These are phyloP conservation scores for Mimosa bimucronata DNA, from an alignment of 306 rosid species.

Conservation along the genomic window DNA sequence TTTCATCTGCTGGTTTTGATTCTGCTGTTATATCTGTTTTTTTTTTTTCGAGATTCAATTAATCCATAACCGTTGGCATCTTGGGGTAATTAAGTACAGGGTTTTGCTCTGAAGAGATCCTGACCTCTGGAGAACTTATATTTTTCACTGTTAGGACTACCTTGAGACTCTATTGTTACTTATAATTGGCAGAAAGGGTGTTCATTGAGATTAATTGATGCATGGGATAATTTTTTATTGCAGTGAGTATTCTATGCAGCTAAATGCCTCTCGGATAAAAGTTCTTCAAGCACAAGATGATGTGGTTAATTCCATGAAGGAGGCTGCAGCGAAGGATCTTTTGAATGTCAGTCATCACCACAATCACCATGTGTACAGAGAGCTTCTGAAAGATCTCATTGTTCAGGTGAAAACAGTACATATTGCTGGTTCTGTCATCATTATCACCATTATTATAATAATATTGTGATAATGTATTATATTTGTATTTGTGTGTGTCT, in stretches of 20 bases:
- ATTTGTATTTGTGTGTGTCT: constrained; percentile 16
- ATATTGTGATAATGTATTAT: constrained; percentile 4
- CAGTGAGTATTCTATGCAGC: constrained; percentile 99
- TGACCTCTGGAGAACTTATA: not conserved
- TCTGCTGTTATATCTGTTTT: not conserved
- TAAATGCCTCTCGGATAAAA: constrained; percentile 82
- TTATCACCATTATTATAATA: not conserved
- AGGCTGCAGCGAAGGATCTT: constrained; percentile 75
- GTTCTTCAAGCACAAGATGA: constrained; percentile 99
- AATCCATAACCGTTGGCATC: constrained; percentile 19
- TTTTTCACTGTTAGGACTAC: not conserved
- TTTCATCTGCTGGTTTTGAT: not conserved
- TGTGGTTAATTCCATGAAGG: constrained; percentile 81
- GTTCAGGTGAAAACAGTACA: constrained; percentile 64
- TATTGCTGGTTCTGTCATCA: not conserved
- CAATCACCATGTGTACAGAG: constrained; percentile 62
- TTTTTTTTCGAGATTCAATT: constrained; percentile 8
- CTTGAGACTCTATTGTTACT: not conserved
- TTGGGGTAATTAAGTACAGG: constrained; percentile 9
- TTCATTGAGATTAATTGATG: constrained; percentile 16
- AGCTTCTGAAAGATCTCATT: constrained; percentile 80
- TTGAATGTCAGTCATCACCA: constrained; percentile 67
- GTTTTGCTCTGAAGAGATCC: not conserved
- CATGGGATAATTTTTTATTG: constrained; percentile 34
- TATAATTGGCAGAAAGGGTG: not conserved